A percentile compares a stretch with the other conserved stretches of the same genome.
Conservation (phyloP, 148 eudicot genomes). For the Camellia lanceoleosa region DNA sequence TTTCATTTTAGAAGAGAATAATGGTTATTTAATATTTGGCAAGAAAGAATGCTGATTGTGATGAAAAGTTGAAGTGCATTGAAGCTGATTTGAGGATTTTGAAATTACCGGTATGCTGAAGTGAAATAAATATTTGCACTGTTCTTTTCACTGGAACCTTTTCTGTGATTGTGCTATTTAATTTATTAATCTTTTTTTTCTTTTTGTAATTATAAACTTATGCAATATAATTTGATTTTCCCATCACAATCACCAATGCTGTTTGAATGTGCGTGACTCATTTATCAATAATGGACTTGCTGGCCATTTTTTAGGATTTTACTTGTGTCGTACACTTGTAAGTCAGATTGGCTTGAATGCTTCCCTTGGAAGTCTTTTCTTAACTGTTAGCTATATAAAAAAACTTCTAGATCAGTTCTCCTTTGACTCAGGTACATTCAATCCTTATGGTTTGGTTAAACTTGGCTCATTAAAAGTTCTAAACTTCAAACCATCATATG, state of each 20-base stretch:
- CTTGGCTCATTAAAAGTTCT: not conserved
- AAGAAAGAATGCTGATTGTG: slow-evolving; percentile 56
- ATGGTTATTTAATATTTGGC: slow-evolving; percentile 19
- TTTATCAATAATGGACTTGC: not conserved
- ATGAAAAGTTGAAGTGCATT: slow-evolving; percentile 53
- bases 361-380: not conserved
- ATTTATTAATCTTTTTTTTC: not conserved
- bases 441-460: not conserved
- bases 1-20: not conserved
- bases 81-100: slow-evolving; percentile 88
- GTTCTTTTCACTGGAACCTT: slow-evolving; percentile 2
- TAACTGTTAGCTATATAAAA: not conserved
- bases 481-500: not conserved
- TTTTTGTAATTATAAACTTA: not conserved
- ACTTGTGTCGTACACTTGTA: not conserved
- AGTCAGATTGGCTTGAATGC: not conserved
- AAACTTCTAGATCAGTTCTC: too few relatives aligned
- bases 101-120: slow-evolving; percentile 61
- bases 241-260: not conserved
- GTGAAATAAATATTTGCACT: not conserved
- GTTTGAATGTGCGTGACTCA: not conserved
- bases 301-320: not conserved
- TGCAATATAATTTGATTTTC: not conserved
- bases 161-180: not conserved
- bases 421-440: too few relatives aligned